A percentile compares a stretch with the other conserved stretches of the same genome.
Conservation (phyloP, 2,329 filamentous ascomycete genomes). For the Cladosporium oxysporum region DNA sequence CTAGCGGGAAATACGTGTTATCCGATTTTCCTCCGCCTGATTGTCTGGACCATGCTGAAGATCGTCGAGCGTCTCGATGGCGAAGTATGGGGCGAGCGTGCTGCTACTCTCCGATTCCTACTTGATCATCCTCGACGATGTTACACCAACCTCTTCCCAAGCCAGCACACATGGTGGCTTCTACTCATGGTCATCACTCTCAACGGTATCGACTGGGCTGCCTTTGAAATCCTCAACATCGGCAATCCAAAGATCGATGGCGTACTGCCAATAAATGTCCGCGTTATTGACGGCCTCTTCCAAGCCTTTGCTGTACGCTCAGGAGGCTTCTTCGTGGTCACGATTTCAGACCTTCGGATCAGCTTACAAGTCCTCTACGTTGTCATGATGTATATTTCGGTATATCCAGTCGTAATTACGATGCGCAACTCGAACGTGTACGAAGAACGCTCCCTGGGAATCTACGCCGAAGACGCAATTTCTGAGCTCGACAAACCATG, state of each 20-base stretch:
- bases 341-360: slow-evolving; percentile 51
- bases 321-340: slow-evolving; percentile 54
- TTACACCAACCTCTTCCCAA: slow-evolving; percentile 64
- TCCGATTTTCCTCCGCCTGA: slow-evolving; percentile 58
- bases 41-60: slow-evolving; percentile 59
- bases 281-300: slow-evolving; percentile 60
- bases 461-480: slow-evolving; percentile 49
- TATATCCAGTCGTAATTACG: slow-evolving; percentile 62
- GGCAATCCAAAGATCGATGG: slow-evolving; percentile 52
- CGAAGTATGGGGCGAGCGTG: slow-evolving; percentile 41
- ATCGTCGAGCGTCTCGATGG: slow-evolving; percentile 42
- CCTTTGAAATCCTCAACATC: slow-evolving; percentile 57
- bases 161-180: slow-evolving; percentile 61
- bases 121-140: slow-evolving; percentile 64
- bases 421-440: slow-evolving; percentile 64
- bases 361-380: slow-evolving; percentile 60
- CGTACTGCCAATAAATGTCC: slow-evolving; percentile 46
- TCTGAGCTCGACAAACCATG: slow-evolving; percentile 30
- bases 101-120: slow-evolving; percentile 55
- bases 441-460: slow-evolving; percentile 62
- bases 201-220: slow-evolving; percentile 56
- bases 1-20: slow-evolving; percentile 59
- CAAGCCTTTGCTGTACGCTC: slow-evolving; percentile 56
- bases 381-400: slow-evolving; percentile 67
- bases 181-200: slow-evolving; percentile 53